Percentiles rank a stretch among this genome's conserved stretches.
These are phyloP conservation scores for Neonectria ditissima DNA, from an alignment of 2,329 filamentous ascomycete genomes.

Conservation along the genomic window DNA sequence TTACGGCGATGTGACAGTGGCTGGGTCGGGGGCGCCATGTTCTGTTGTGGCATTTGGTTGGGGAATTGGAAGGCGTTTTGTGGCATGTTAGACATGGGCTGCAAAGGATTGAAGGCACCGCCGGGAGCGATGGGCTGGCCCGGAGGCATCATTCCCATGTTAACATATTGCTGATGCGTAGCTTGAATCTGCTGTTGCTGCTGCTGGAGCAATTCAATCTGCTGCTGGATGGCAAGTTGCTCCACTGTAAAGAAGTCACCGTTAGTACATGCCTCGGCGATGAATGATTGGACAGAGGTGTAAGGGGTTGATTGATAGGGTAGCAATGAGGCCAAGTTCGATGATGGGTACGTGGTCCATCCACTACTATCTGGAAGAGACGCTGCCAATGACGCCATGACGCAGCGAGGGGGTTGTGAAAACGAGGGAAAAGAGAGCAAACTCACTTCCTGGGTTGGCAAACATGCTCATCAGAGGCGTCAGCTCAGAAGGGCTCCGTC, in stretches of 20 bases:
- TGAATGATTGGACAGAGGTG: slow-evolving; percentile 5
- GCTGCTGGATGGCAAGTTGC: slow-evolving; percentile 96
- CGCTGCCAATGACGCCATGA: neutral
- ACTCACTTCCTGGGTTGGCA: slow-evolving; percentile 73
- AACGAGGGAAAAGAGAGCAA: slow-evolving; percentile 24
- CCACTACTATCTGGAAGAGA: slow-evolving; percentile 1
- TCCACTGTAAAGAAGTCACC: slow-evolving; percentile 74
- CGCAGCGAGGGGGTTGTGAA: neutral
- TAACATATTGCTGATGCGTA: slow-evolving; percentile 96
- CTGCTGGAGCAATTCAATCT: slow-evolving; percentile 96
- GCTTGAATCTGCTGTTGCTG: slow-evolving; percentile 98
- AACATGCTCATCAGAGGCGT: slow-evolving; percentile 98
- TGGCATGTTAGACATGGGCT: slow-evolving; percentile 82
- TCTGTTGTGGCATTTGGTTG: slow-evolving; percentile 79
- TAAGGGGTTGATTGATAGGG: neutral
- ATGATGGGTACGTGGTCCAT: neutral
- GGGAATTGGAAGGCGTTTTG: slow-evolving; percentile 92
- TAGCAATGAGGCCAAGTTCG: neutral
- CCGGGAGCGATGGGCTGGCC: slow-evolving; percentile 80
- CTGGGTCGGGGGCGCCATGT: slow-evolving; percentile 81
- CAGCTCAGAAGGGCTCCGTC: slow-evolving; percentile 95
- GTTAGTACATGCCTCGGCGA: slow-evolving; percentile 36
- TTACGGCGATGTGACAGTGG: slow-evolving; percentile 93
- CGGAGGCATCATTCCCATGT: slow-evolving; percentile 93
- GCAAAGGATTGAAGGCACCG: slow-evolving; percentile 80